Evolutionary conservation across 176 grass and related monocot species (phyloP).

Genomic region (Puccinellia tenuiflora): DNA sequence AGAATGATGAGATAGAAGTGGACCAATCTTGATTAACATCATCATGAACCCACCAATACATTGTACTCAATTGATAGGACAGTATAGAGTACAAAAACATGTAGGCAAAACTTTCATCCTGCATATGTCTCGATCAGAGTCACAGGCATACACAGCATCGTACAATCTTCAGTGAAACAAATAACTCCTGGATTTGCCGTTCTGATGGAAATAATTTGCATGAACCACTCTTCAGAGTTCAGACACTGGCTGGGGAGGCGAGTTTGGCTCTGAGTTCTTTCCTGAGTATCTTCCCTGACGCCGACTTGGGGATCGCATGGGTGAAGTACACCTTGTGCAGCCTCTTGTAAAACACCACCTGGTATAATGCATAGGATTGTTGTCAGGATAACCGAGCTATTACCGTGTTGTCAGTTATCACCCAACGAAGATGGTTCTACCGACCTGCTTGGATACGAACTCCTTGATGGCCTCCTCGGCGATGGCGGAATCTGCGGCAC

Average conservation of each 20-base stretch:
- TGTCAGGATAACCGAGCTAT: background rate
- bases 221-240: background rate
- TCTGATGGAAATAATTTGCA: background rate
- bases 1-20: background rate
- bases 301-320: constrained; percentile 76
- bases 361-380: background rate
- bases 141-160: background rate
- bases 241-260: background rate
- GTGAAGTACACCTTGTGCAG: constrained; percentile 87
- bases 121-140: background rate
- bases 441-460: constrained; percentile 68
- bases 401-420: too few relatives aligned
- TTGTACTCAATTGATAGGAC: background rate
- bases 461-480: constrained; percentile 75
- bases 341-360: constrained; percentile 97
- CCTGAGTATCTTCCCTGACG: constrained; percentile 83
- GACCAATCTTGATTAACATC: background rate
- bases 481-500: constrained; percentile 49
- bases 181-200: background rate
- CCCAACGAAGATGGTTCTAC: too few relatives aligned
- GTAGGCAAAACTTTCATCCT: background rate
- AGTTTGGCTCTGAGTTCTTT: constrained; percentile 77
- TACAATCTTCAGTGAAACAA: background rate
- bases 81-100: background rate
- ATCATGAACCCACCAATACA: background rate